Percentiles rank a stretch among this genome's conserved stretches.
These are phyloP conservation scores for Aureoboletus auriporus DNA, from an alignment of 768 basidiomycete genomes.

Conservation along the genomic window DNA sequence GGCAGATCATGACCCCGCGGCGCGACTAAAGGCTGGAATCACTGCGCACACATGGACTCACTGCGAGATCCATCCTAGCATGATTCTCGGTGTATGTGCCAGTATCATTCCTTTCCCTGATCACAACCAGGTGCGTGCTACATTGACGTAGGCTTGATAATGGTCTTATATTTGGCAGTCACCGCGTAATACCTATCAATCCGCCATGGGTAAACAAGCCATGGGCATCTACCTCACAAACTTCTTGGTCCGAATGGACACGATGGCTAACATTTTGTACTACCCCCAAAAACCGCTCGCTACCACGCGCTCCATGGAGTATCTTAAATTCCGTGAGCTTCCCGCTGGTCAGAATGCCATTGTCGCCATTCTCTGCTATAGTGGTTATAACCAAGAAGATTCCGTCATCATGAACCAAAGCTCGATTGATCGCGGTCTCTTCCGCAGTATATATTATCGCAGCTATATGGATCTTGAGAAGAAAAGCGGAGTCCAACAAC, in stretches of 20 bases:
- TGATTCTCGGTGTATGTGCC: conserved; percentile 98
- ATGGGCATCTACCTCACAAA: conserved; percentile 99
- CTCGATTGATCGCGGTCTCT: conserved; percentile 95
- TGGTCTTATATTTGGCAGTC: conserved; percentile 52
- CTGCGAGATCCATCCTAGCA: conserved; percentile 98
- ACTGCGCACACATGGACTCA: conserved; percentile 95
- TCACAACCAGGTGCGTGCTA: conserved; percentile 83
- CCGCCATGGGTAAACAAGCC: conserved; percentile 99
- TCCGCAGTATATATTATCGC: conserved; percentile 98
- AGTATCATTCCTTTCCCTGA: conserved; percentile 99
- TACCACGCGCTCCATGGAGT: conserved; percentile 99
- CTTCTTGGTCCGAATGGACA: conserved; percentile 98
- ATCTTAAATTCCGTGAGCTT: conserved; percentile 96
- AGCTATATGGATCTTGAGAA: conserved; percentile 99
- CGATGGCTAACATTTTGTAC: conserved; percentile 99
- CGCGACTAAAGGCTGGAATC: conserved; percentile 79
- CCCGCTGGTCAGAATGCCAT: conserved; percentile 99
- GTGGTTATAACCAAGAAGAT: conserved; percentile 99
- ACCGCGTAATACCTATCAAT: conserved; percentile 99
- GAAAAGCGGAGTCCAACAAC: conserved; percentile 84
- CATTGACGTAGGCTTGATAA: neutral
- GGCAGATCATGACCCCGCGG: conserved; percentile 78
- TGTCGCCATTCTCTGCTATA: conserved; percentile 97
- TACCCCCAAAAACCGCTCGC: conserved; percentile 99
- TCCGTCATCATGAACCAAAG: conserved; percentile 99